These are phyloP conservation scores for Meripilus lineatus DNA, from an alignment of 1,284 basidiomycete species.

Conservation along the genomic window DNA sequence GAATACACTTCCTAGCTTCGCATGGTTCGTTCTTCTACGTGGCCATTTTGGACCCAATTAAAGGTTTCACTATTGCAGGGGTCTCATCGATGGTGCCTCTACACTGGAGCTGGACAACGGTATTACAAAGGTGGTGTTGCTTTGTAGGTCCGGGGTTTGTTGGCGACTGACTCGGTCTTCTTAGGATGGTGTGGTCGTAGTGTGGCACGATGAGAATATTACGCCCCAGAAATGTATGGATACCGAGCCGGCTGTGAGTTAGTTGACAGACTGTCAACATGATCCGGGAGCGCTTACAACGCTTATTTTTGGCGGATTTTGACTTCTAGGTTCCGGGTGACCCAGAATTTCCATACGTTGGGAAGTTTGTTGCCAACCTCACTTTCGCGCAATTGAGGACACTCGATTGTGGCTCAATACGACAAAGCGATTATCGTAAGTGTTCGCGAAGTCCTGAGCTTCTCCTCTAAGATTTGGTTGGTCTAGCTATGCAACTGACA, in stretches of 20 bases:
- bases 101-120: slow-evolving; percentile 78
- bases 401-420: slow-evolving; percentile 72
- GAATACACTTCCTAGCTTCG: slow-evolving; percentile 66
- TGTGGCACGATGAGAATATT: slow-evolving; percentile 77
- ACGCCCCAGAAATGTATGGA: slow-evolving; percentile 59
- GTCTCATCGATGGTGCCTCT: slow-evolving; percentile 66
- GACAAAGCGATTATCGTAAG: slow-evolving; percentile 55
- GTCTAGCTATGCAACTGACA: slow-evolving; percentile 55
- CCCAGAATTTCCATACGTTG: slow-evolving; percentile 65
- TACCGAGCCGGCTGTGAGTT: slow-evolving; percentile 53
- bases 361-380: slow-evolving; percentile 71
- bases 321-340: slow-evolving; percentile 54
- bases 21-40: slow-evolving; percentile 45
- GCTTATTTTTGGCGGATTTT: too few relatives aligned
- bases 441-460: neutral
- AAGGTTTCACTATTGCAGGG: slow-evolving; percentile 36
- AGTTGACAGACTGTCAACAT: neutral
- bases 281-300: slow-evolving; percentile 3
- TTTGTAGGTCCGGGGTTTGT: slow-evolving; percentile 1
- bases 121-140: slow-evolving; percentile 57
- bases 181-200: slow-evolving; percentile 68
- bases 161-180: slow-evolving; percentile 7
- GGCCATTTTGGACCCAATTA: slow-evolving; percentile 8
- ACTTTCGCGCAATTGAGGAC: slow-evolving; percentile 75
- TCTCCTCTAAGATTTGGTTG: neutral